These are phyloP conservation scores for Nicotiana tomentosiformis DNA, from an alignment of 257 asterid genomes.

Conservation along the genomic window DNA sequence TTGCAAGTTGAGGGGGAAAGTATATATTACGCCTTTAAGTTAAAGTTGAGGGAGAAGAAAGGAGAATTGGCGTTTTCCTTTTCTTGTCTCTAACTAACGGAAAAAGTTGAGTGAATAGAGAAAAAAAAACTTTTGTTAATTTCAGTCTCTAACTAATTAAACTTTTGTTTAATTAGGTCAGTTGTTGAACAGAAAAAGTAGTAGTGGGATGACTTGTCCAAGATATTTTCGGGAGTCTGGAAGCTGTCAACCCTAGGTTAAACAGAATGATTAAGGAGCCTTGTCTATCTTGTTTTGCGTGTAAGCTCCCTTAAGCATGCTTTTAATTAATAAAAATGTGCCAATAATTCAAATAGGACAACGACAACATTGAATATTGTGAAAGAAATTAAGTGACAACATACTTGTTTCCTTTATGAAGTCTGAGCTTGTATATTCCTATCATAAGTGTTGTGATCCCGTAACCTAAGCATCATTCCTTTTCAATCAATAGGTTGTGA, in stretches of 20 bases:
- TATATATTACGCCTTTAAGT: too few relatives aligned
- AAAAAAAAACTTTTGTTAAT: too few relatives aligned
- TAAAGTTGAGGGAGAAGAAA: too few relatives aligned
- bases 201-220: background rate
- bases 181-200: background rate
- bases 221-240: background rate
- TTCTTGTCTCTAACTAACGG: too few relatives aligned
- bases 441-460: background rate
- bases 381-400: background rate
- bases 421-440: background rate
- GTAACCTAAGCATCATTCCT: too few relatives aligned
- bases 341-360: background rate
- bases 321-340: background rate
- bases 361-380: background rate
- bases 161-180: background rate
- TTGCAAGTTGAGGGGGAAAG: too few relatives aligned
- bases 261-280: background rate
- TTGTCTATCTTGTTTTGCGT: background rate
- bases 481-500: too few relatives aligned
- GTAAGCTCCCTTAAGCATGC: background rate
- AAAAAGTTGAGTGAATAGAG: too few relatives aligned
- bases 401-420: background rate
- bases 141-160: too few relatives aligned
- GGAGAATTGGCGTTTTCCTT: too few relatives aligned
- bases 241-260: background rate